phyloP scores from a whole-genome alignment of 1,284 basidiomycete genomes.

The Ustilago sp. region DNA sequence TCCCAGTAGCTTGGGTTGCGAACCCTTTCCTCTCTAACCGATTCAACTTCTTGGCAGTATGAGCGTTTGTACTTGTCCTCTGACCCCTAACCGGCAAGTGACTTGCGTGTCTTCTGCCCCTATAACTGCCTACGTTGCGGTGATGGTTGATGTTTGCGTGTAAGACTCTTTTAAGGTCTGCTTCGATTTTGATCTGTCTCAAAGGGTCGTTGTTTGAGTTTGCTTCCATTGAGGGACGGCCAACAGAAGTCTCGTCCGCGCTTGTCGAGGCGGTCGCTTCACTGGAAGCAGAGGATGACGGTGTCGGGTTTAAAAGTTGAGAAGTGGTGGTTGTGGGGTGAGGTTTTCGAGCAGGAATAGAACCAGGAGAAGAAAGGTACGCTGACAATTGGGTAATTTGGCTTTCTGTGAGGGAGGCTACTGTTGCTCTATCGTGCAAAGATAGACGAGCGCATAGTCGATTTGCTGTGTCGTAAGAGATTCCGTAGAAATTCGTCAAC shows the following conservation, averaged over 20 bases:
- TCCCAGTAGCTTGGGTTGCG: background rate
- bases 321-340: slow-evolving; percentile 10
- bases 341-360: slow-evolving; percentile 75
- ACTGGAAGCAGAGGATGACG: background rate
- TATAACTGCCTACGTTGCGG: slow-evolving; percentile 87
- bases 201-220: slow-evolving; percentile 71
- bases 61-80: slow-evolving; percentile 85
- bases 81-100: slow-evolving; percentile 89
- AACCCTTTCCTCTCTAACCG: slow-evolving; percentile 73
- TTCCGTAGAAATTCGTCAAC: slow-evolving; percentile 83
- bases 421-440: slow-evolving; percentile 80
- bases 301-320: slow-evolving; percentile 1
- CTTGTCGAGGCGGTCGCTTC: background rate
- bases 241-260: background rate
- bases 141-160: slow-evolving; percentile 90
- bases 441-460: slow-evolving; percentile 87
- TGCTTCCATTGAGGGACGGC: slow-evolving; percentile 52
- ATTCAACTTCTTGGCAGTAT: slow-evolving; percentile 87
- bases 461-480: slow-evolving; percentile 79
- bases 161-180: slow-evolving; percentile 81
- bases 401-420: slow-evolving; percentile 80
- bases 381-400: slow-evolving; percentile 87
- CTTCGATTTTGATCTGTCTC: slow-evolving; percentile 81
- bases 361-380: slow-evolving; percentile 83
- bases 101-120: slow-evolving; percentile 87